Base-by-base conservation (phyloP, 176 grass and related monocot genomes). In the Zizania latifolia region DNA sequence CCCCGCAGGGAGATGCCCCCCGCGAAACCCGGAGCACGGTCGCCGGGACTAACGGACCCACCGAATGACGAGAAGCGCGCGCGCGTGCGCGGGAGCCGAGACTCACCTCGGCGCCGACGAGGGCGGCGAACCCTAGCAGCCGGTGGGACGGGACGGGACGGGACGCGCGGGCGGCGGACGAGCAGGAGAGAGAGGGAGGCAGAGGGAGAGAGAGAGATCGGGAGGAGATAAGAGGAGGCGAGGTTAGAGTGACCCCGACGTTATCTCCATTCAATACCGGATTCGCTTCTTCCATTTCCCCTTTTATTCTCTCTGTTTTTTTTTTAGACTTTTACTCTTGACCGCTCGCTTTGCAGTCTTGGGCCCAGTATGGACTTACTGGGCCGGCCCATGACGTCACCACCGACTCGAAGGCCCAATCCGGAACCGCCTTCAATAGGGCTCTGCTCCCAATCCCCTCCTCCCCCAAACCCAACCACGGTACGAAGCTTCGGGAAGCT, bases 191-290 rank as follows among this genome's bases (percentile, higher is more conserved):
- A n/a, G 2, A 19, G 45, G 30, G n/a, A n/a, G n/a, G n/a, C n/a
- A n/a, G n/a, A n/a, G 36, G 22, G 37, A n/a, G n/a, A n/a, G n/a
- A n/a, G n/a, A n/a, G 46, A 57, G 55, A 40, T 54, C 59, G 19
- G 44, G 64, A 58, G 65, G 31, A 67, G 69, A 81, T 71, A 65
- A 85, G 81, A 77, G 71, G 77, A 68, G 68, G n/a, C n/a, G n/a
- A n/a, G n/a, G n/a, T n/a, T n/a, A n/a, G n/a, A n/a, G n/a, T n/a
- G n/a, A n/a, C n/a, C n/a, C n/a, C n/a, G n/a, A 78, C 57, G 87
- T 29, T 58, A 81, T 27, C 57, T 51, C 15, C 5, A 8, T n/a
- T n/a, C n/a, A n/a, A 53, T 51, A 30, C 34, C 33, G 62, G 34
- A 32, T 12, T 70, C 37, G 5, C 44, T 0, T 17, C 5, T 0